Evolutionary conservation across 2,329 filamentous ascomycete genomes (phyloP), one percentile per base, ranked within the genome.

Genomic region (Hypoxylon sp.): DNA sequence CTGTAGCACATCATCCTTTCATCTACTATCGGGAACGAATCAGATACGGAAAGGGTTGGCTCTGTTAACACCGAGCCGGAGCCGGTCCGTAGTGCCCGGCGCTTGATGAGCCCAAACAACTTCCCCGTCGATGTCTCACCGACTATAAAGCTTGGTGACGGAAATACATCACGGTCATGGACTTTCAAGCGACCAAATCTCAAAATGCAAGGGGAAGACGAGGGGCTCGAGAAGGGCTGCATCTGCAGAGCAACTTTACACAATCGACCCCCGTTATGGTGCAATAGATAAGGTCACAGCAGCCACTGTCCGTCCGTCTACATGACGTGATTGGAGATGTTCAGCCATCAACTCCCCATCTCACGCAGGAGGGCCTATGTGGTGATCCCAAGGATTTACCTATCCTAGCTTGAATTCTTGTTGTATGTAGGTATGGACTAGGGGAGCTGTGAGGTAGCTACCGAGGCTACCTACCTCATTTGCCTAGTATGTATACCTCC

Each of bases 261-360:
- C 53, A 55, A 63, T 58, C 37, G 18, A 50, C 48, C 45, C 57
- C 53, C 41, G 55, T 31, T 26, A 64, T 64, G 58, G 62, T 46
- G 62, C 62, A 55, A 64, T 64, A 58, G 62, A 62, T 64, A 64
- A 62, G 61, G 33, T 55, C 40, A 47, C 51, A 54, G 35, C 56
- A 50, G 18, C 56, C 60, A 62, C 45, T 57, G 35, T 55, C 29
- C 53, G 43, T 49, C 49, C 46, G 41, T 41, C 41, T 45, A 21
- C 58, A 64, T 64, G 62, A 62, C 58, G 62, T 62, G 62, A 62
- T 62, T 33, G 55, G 40, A 37, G 11, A 42, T 9, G 26, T 15
- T 15, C 11, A 23, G 6, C 31, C n/a, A 20, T 26, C 29, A 3
- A 27, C 20, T 21, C 18, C 20, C 24, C 37, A 24, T 21, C 20